Base-by-base conservation (phyloP, 1,284 basidiomycete species). In the Malassezia psittaci region DNA sequence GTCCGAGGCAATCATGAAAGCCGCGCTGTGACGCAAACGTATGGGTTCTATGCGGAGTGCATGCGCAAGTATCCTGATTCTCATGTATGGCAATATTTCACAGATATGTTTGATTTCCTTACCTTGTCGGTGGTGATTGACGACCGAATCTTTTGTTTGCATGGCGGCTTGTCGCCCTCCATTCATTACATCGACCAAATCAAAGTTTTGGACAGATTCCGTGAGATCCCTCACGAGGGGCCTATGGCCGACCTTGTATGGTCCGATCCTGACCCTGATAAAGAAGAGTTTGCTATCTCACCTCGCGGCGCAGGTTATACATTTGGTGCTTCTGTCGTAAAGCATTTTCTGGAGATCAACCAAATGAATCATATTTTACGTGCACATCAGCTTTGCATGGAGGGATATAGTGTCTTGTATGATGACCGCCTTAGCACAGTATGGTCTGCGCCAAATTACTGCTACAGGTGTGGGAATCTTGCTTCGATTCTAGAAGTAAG, bases 241-340 rank as follows among this genome's bases (percentile, higher is more conserved):
- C 93, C 94, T 5, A 98, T 99, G 90, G 93, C 93, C n/a, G 94
- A 99, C 79, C 81, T 99, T 21, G 94, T 99, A 2, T 99, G 94
- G 94, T 96, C 90, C 42, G 94, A 99, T 80, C 94, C 94, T 33
- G 94, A 99, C 78, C 85, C 90, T 42, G 93, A 96, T 76, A 96
- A 96, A 76, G 93, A 96, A 75, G 94, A 98, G 72, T 98, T 96
- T 76, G 93, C 93, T 39, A 96, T 98, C 76, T 94, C 90, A 54
- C 93, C 94, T 48, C 83, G 91, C 62, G 94, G 94, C 45, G 94
- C 94, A 3, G 94, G 94, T 2, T 99, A 98, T 77, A 99, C 94
- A 0, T 99, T 99, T 76, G 94, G 94, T 54, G 88, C 90, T 1
- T 88, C 90, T 35, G 91, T 99, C 47, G 94, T 98, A n/a, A 86